phyloP scores from a whole-genome alignment of 2,329 filamentous ascomycete species.

The Ceratocystis cubensis region DNA sequence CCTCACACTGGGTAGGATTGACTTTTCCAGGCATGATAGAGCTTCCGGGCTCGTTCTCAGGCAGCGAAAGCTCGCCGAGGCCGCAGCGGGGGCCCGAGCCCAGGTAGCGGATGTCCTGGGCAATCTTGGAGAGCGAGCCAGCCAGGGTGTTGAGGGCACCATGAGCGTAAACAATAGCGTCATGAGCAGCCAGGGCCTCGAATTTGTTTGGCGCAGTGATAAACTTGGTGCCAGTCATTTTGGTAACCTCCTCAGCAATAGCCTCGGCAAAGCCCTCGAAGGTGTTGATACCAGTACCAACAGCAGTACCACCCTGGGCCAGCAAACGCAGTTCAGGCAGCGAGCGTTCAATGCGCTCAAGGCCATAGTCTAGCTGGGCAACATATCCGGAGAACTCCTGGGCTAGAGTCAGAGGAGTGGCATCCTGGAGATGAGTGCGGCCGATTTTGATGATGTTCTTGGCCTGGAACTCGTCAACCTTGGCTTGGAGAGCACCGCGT shows the following conservation, averaged over 20 bases:
- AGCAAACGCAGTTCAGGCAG: slow-evolving; percentile 76
- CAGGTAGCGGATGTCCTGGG: slow-evolving; percentile 93
- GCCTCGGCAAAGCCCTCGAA: slow-evolving; percentile 91
- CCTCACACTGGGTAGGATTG: slow-evolving; percentile 97
- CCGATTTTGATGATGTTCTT: slow-evolving; percentile 97
- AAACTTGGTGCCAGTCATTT: slow-evolving; percentile 87
- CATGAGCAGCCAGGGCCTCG: slow-evolving; percentile 88
- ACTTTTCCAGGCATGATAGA: slow-evolving; percentile 99
- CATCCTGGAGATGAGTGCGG: slow-evolving; percentile 92
- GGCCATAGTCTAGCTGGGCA: slow-evolving; percentile 80
- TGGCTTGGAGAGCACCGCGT: slow-evolving; percentile 70
- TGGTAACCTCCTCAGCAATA: slow-evolving; percentile 79
- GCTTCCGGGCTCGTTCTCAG: slow-evolving; percentile 95
- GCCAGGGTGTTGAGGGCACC: slow-evolving; percentile 90
- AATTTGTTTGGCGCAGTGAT: slow-evolving; percentile 98
- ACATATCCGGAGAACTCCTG: slow-evolving; percentile 98
- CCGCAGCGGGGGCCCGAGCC: slow-evolving; percentile 92
- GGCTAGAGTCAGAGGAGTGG: slow-evolving; percentile 84
- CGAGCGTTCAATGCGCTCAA: slow-evolving; percentile 70
- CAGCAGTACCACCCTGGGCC: slow-evolving; percentile 90
- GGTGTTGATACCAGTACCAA: slow-evolving; percentile 95
- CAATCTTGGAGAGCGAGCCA: slow-evolving; percentile 88
- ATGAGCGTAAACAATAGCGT: slow-evolving; percentile 87
- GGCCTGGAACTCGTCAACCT: slow-evolving; percentile 74
- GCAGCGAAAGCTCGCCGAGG: slow-evolving; percentile 81